These are phyloP conservation scores for Phanerochaete carnosa DNA, from an alignment of 768 basidiomycete species.

Conservation along the genomic window DNA sequence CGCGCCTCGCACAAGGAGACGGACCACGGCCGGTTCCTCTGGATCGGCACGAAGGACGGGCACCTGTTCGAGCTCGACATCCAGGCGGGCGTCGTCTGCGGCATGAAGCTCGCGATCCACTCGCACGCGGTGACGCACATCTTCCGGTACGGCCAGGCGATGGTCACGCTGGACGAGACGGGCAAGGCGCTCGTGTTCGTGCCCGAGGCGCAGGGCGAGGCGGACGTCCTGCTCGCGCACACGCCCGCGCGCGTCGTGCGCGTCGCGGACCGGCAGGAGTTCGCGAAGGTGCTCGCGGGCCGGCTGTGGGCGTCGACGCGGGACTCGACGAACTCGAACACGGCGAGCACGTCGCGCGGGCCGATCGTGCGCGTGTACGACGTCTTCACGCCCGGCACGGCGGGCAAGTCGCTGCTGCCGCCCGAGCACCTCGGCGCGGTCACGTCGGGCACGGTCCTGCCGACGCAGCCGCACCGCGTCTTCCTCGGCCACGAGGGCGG, in stretches of 20 bases:
- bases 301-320: slow-evolving; percentile 82
- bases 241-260: slow-evolving; percentile 59
- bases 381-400: slow-evolving; percentile 54
- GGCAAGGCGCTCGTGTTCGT: slow-evolving; percentile 82
- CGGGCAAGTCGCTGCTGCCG: slow-evolving; percentile 54
- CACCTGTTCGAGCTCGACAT: slow-evolving; percentile 82
- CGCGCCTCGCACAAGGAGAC: slow-evolving; percentile 43
- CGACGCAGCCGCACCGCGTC: slow-evolving; percentile 59
- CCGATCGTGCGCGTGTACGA: slow-evolving; percentile 86
- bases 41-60: slow-evolving; percentile 92
- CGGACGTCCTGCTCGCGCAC: slow-evolving; percentile 40
- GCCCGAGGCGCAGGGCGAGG: slow-evolving; percentile 38
- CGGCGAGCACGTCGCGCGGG: slow-evolving; percentile 41
- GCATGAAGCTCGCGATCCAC: slow-evolving; percentile 61
- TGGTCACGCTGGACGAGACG: slow-evolving; percentile 81
- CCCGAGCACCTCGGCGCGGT: slow-evolving; percentile 78
- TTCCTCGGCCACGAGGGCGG: slow-evolving; percentile 95
- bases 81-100: slow-evolving; percentile 51
- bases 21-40: slow-evolving; percentile 62
- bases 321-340: slow-evolving; percentile 30
- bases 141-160: slow-evolving; percentile 62
- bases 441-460: slow-evolving; percentile 74
- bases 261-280: slow-evolving; percentile 79
- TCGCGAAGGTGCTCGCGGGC: slow-evolving; percentile 68
- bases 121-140: slow-evolving; percentile 65